Conservation (phyloP, 305 asterid genomes). For the Solanum hybrid region DNA sequence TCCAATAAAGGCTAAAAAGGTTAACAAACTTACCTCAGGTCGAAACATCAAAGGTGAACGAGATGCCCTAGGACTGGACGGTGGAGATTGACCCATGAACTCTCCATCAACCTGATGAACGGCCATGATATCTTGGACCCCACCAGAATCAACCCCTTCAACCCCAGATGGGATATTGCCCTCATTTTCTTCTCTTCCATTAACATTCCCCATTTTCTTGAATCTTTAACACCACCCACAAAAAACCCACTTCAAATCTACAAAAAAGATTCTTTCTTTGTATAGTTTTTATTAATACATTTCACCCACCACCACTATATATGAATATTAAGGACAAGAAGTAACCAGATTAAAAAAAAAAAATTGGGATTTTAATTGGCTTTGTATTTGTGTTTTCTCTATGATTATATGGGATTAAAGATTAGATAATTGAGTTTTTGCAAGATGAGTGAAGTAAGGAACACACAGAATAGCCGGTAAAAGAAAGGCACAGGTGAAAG, state of each 20-base stretch:
- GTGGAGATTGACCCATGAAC: slow-evolving; percentile 80
- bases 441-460: slow-evolving; percentile 1
- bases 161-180: slow-evolving; percentile 36
- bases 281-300: background rate
- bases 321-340: background rate
- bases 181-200: slow-evolving; percentile 50
- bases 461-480: background rate
- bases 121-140: slow-evolving; percentile 19
- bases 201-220: slow-evolving; percentile 54
- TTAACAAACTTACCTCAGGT: slow-evolving; percentile 52
- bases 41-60: slow-evolving; percentile 84
- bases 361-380: background rate
- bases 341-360: background rate
- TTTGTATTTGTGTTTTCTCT: background rate
- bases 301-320: background rate
- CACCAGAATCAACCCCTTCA: slow-evolving; percentile 18
- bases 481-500: background rate
- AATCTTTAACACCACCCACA: background rate
- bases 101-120: slow-evolving; percentile 29
- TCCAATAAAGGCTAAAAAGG: background rate
- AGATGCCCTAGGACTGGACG: slow-evolving; percentile 94
- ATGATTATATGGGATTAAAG: background rate
- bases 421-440: background rate
- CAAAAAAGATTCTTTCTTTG: background rate
- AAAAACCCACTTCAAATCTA: slow-evolving; percentile 13